phyloP scores from a whole-genome alignment of 1,139 yeast species.

The Protomyces inundatus region DNA sequence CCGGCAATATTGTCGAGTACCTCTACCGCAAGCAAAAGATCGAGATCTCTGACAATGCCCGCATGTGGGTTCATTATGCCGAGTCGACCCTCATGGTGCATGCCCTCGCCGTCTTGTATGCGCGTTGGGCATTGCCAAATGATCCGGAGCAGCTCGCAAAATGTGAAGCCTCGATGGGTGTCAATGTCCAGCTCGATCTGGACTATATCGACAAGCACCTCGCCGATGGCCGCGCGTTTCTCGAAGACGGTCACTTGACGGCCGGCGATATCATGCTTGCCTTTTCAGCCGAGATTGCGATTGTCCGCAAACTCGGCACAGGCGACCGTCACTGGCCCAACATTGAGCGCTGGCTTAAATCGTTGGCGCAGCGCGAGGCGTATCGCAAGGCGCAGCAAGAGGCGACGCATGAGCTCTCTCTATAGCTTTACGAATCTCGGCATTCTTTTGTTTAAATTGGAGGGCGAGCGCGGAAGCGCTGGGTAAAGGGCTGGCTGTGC shows the following conservation, averaged over 20 bases:
- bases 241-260: conserved; percentile 1
- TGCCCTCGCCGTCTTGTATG: conserved; percentile 16
- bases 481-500: not conserved
- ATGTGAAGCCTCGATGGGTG: conserved; percentile 11
- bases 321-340: conserved; percentile 11
- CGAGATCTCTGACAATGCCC: conserved; percentile 32
- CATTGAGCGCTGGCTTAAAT: conserved; percentile 9
- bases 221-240: conserved; percentile 1
- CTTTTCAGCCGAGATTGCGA: conserved; percentile 8
- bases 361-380: conserved; percentile 14
- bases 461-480: not conserved
- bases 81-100: conserved; percentile 55
- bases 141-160: conserved; percentile 1
- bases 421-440: not conserved
- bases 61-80: conserved; percentile 47
- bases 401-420: conserved; percentile 16
- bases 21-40: conserved; percentile 38
- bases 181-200: conserved; percentile 17
- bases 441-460: not conserved
- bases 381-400: conserved; percentile 19
- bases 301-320: conserved; percentile 9
- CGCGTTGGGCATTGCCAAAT: conserved; percentile 16
- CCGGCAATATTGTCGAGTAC: conserved; percentile 36
- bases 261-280: conserved; percentile 20
- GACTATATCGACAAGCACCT: conserved; percentile 6